Conservation (phyloP, 176 grass and related monocot genomes). For the Hordeum vulgare region DNA sequence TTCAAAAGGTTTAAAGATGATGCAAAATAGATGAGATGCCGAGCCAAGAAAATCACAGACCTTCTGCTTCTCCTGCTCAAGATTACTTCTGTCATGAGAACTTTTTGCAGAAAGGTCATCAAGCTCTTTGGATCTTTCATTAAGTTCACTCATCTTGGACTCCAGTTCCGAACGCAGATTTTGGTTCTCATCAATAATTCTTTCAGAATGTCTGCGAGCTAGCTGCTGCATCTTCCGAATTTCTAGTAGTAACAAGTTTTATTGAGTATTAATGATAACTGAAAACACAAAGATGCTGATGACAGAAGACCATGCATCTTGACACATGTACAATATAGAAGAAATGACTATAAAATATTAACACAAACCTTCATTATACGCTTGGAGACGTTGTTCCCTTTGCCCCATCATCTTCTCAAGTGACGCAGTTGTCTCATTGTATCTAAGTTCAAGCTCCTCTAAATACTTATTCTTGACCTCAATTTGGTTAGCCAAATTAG, state of each 20-base stretch:
- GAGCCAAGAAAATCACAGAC: neutral
- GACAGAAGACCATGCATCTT: neutral
- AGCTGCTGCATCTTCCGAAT: conserved; percentile 15
- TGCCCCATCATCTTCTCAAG: conserved; percentile 12
- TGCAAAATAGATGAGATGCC: neutral
- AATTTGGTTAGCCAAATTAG: conserved; percentile 2
- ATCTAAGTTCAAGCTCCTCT: conserved; percentile 8
- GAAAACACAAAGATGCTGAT: neutral
- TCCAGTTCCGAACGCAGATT: conserved; percentile 1
- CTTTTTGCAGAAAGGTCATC: neutral
- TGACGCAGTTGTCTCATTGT: neutral
- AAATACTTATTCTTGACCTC: neutral
- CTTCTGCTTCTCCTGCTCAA: conserved; percentile 12
- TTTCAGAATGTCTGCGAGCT: neutral
- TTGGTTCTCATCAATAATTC: neutral
- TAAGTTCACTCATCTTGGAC: neutral
- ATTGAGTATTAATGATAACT: neutral
- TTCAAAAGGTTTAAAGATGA: neutral
- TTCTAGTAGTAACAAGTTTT: neutral
- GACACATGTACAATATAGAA: neutral
- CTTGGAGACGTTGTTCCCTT: conserved; percentile 1
- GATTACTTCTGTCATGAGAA: neutral
- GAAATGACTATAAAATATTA: neutral
- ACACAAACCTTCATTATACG: conserved; percentile 14
- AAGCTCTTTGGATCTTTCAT: conserved; percentile 2